Evolutionary conservation across 2,329 filamentous ascomycete genomes (phyloP).

Genomic region (Fusarium oligoseptatum): DNA sequence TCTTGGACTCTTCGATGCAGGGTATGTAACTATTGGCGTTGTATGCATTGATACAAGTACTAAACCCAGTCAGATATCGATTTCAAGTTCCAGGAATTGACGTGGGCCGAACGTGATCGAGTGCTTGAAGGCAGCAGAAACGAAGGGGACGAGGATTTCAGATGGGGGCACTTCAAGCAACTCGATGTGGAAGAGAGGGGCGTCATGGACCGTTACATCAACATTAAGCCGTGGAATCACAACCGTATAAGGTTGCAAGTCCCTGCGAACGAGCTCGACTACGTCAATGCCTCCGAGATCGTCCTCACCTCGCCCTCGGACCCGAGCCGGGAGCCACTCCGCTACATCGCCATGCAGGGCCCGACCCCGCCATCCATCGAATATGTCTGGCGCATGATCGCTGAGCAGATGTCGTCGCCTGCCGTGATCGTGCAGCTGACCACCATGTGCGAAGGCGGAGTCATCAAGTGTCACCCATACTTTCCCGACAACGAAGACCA

Average conservation of each 20-base stretch:
- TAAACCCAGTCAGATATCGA: slow-evolving; percentile 58
- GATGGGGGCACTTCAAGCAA: slow-evolving; percentile 55
- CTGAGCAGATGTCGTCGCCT: slow-evolving; percentile 78
- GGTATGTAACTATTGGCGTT: slow-evolving; percentile 47
- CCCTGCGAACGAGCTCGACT: slow-evolving; percentile 78
- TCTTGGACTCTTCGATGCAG: slow-evolving; percentile 54
- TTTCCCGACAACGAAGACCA: slow-evolving; percentile 75
- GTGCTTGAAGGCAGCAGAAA: slow-evolving; percentile 56
- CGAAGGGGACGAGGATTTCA: slow-evolving; percentile 48
- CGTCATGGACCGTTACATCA: slow-evolving; percentile 83
- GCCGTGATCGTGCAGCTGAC: slow-evolving; percentile 96
- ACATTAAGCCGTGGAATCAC: slow-evolving; percentile 90
- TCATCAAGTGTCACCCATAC: slow-evolving; percentile 91
- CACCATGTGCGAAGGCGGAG: slow-evolving; percentile 81
- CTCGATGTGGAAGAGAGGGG: slow-evolving; percentile 47
- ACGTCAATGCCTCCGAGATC: slow-evolving; percentile 86
- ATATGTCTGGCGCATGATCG: slow-evolving; percentile 97
- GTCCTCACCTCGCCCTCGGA: slow-evolving; percentile 62
- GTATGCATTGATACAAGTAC: slow-evolving; percentile 4
- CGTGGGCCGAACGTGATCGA: slow-evolving; percentile 66
- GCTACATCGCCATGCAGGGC: slow-evolving; percentile 94
- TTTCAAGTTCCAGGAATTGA: slow-evolving; percentile 65
- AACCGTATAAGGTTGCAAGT: slow-evolving; percentile 88
- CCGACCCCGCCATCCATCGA: slow-evolving; percentile 81
- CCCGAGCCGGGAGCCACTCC: slow-evolving; percentile 56